phyloP scores from a whole-genome alignment of 495 filamentous ascomycete species.

The Lasiosphaeris hirsuta region DNA sequence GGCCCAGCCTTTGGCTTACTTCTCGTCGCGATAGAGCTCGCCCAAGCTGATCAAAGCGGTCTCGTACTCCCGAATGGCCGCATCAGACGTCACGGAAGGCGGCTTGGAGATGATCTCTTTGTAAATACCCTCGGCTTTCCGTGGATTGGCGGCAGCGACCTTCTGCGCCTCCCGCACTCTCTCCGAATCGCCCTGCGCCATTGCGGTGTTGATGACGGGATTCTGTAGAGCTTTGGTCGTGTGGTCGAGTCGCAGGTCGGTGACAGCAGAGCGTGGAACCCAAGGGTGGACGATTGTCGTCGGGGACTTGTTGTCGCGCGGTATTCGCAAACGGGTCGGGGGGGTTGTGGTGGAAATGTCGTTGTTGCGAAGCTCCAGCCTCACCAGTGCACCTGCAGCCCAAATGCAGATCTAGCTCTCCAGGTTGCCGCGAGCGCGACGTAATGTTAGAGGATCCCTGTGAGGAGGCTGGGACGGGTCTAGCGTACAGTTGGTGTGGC shows the following conservation, averaged over 20 bases:
- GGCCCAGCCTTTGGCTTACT: constrained; percentile 41
- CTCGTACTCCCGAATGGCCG: constrained; percentile 85
- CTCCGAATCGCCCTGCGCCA: constrained; percentile 48
- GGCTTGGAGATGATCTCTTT: constrained; percentile 82
- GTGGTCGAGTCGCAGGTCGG: background rate
- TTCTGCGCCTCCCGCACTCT: constrained; percentile 71
- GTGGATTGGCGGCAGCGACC: constrained; percentile 71
- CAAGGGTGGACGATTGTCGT: no score
- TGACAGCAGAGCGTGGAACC: background rate
- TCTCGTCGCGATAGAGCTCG: constrained; percentile 86
- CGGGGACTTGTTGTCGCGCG: background rate
- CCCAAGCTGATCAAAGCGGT: constrained; percentile 77
- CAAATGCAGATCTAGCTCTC: constrained; percentile 20
- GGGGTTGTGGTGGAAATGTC: background rate
- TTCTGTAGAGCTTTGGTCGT: background rate
- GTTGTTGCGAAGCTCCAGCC: constrained; percentile 17
- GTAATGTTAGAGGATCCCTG: constrained; percentile 21
- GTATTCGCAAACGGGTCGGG: background rate
- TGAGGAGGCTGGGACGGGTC: constrained; percentile 14
- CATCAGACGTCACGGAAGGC: constrained; percentile 74
- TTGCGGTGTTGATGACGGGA: constrained; percentile 22
- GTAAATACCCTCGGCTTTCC: constrained; percentile 78
- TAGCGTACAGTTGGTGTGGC: background rate
- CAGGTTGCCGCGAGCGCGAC: constrained; percentile 33
- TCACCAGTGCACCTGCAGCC: constrained; percentile 13